A percentile compares a stretch with the other conserved stretches of the same genome.
Conservation (phyloP, 148 eudicot species). For the Heliosperma pusillum region DNA sequence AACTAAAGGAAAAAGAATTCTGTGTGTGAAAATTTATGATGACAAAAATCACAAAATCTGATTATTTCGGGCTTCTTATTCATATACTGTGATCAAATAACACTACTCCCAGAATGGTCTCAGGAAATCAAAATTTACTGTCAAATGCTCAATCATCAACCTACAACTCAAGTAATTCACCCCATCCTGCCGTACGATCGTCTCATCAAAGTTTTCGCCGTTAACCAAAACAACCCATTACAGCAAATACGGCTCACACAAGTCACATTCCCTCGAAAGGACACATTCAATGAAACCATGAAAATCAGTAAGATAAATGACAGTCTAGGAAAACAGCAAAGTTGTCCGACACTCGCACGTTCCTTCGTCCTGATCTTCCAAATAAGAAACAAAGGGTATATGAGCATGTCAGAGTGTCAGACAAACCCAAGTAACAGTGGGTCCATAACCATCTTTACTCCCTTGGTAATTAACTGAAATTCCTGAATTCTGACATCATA, state of each 20-base stretch:
- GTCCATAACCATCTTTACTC: conserved; percentile 10
- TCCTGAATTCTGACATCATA: not conserved
- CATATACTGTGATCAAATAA: not conserved
- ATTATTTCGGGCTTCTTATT: conserved; percentile 6
- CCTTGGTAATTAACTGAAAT: not conserved
- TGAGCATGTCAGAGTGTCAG: not conserved
- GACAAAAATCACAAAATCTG: too few species aligned
- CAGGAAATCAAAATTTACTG: not conserved
- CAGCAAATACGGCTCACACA: not conserved
- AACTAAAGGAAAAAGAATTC: too few species aligned
- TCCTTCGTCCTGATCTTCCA: not conserved
- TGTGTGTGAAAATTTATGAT: conserved; percentile 8
- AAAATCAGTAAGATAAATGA: conserved; percentile 7
- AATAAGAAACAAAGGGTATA: not conserved
- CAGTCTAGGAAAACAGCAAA: not conserved
- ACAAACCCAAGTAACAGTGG: conserved; percentile 12
- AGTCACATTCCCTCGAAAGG: not conserved
- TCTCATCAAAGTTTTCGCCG: not conserved
- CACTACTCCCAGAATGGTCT: not conserved
- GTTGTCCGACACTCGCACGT: conserved; percentile 9
- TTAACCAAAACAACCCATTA: not conserved
- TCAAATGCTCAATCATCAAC: not conserved
- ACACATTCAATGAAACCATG: not conserved
- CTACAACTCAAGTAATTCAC: not conserved
- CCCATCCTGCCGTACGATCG: too few species aligned